Evolutionary conservation across 2,329 filamentous ascomycete genomes (phyloP).

Genomic region (Penicillium sp.): DNA sequence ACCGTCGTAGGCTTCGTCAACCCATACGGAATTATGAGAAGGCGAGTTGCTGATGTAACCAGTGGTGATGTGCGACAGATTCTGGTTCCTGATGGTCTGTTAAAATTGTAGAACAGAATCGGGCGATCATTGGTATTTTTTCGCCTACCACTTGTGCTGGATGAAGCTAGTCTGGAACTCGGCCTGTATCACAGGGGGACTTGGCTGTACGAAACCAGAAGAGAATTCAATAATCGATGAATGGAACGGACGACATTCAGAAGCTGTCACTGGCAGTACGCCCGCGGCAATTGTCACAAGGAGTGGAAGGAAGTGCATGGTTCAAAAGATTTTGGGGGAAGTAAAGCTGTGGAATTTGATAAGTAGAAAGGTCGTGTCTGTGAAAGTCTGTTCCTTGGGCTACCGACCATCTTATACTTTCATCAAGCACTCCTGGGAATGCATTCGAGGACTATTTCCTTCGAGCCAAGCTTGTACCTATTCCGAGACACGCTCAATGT

Average conservation of each 20-base stretch:
- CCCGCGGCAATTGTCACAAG: background rate
- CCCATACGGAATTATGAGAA: slow-evolving; percentile 30
- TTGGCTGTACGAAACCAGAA: slow-evolving; percentile 34
- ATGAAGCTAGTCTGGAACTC: slow-evolving; percentile 38
- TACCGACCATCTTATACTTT: background rate
- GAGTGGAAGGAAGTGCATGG: background rate
- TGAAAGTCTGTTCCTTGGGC: background rate
- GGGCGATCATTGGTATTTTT: background rate
- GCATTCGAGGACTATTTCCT: background rate
- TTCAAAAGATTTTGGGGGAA: background rate
- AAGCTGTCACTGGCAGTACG: background rate
- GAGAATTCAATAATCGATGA: slow-evolving; percentile 28
- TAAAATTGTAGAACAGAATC: background rate
- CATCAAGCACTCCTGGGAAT: background rate
- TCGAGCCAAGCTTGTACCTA: background rate
- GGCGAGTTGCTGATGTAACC: slow-evolving; percentile 43
- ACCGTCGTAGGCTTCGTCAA: slow-evolving; percentile 33
- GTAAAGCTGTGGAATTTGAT: background rate
- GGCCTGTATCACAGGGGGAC: slow-evolving; percentile 34
- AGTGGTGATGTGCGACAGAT: slow-evolving; percentile 43
- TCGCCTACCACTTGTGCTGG: slow-evolving; percentile 43
- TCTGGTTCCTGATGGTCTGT: slow-evolving; percentile 34
- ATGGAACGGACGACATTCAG: slow-evolving; percentile 10
- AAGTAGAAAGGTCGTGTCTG: background rate
- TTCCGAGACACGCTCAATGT: background rate